Percentiles rank a stretch among this genome's conserved stretches.
Evolutionary conservation across 129 eudicot species (phyloP).

Genomic region (Flaveria robusta): DNA sequence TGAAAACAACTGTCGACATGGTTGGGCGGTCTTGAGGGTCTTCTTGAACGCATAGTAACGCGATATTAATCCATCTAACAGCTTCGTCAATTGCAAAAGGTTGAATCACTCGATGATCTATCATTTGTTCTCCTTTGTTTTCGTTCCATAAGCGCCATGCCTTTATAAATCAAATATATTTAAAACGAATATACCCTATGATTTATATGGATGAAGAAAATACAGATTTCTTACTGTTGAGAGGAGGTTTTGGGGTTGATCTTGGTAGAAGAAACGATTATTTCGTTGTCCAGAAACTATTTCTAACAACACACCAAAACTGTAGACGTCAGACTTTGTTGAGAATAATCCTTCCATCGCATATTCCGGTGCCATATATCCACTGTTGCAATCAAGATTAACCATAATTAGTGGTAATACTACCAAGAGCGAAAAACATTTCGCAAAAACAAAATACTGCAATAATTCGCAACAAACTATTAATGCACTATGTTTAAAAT

Average conservation of each 20-base stretch:
- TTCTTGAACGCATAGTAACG: slow-evolving; percentile 43
- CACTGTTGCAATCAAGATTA: no score
- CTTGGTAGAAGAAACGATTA: slow-evolving; percentile 22
- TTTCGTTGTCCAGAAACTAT: background rate
- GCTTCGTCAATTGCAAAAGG: background rate
- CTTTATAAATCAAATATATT: background rate
- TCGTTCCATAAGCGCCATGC: slow-evolving; percentile 37
- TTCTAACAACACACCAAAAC: no score
- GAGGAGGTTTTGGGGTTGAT: slow-evolving; percentile 24
- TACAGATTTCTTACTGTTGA: slow-evolving; percentile 9
- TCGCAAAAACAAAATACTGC: no score
- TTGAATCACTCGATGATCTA: slow-evolving; percentile 23
- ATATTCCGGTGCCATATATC: slow-evolving; percentile 49
- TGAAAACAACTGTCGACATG: slow-evolving; percentile 35
- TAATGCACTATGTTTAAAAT: no score
- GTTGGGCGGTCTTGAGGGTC: slow-evolving; percentile 44
- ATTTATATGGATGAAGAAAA: background rate
- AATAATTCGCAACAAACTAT: no score
- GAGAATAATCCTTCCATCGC: slow-evolving; percentile 46
- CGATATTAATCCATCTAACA: slow-evolving; percentile 39
- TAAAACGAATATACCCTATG: no score
- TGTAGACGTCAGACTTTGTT: slow-evolving; percentile 18
- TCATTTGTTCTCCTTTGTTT: slow-evolving; percentile 25
- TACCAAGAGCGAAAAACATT: no score
- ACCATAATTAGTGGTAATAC: no score